A percentile compares a stretch with the other conserved stretches of the same genome.
phyloP scores from a whole-genome alignment of 2,329 filamentous ascomycete genomes.

The Alternaria arborescens region DNA sequence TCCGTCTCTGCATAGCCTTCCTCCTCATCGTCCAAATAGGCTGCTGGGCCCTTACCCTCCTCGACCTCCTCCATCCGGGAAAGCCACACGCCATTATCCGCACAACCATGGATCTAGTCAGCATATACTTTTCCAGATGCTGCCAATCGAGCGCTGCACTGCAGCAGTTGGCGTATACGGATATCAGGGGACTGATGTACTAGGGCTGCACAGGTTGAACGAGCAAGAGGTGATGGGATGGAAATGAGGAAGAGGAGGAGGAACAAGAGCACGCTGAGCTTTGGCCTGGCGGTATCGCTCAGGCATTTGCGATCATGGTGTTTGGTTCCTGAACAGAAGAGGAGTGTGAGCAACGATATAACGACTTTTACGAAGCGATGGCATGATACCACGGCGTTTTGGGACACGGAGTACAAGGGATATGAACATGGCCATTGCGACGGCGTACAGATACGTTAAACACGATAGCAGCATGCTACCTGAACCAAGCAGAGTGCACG shows the following conservation, averaged over 20 bases:
- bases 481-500: neutral
- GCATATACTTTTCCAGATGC: conserved; percentile 9
- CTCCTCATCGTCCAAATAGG: conserved; percentile 43
- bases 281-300: no score
- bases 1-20: conserved; percentile 41
- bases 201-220: neutral
- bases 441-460: no score
- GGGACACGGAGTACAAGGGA: neutral
- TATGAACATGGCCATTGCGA: no score
- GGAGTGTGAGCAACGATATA: neutral
- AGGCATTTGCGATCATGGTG: no score
- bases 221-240: neutral
- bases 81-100: conserved; percentile 36
- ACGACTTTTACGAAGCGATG: neutral
- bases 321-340: neutral
- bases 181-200: conserved; percentile 22
- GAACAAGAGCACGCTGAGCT: neutral
- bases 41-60: conserved; percentile 43
- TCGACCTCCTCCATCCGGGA: conserved; percentile 43
- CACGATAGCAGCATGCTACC: no score
- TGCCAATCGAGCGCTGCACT: conserved; percentile 28
- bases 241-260: neutral
- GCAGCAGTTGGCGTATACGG: conserved; percentile 18
- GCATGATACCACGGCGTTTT: neutral
- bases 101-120: conserved; percentile 26